Conservation (phyloP, 2,329 filamentous ascomycete genomes). For the Aureobasidium musti region DNA sequence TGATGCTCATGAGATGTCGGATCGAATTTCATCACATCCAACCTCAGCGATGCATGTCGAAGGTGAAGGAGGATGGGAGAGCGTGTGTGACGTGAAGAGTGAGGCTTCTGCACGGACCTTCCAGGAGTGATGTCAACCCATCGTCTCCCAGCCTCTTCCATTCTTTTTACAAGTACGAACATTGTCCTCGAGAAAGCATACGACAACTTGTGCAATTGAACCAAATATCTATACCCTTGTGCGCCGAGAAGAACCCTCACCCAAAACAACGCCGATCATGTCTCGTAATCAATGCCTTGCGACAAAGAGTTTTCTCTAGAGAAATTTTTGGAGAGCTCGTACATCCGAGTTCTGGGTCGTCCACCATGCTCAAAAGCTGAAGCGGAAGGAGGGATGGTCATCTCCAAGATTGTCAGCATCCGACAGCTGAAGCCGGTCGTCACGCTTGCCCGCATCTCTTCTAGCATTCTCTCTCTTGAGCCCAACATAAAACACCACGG, state of each 20-base stretch:
- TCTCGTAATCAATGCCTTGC: slow-evolving; percentile 11
- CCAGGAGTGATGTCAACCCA: slow-evolving; percentile 2
- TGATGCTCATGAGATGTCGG: neutral
- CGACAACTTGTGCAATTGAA: neutral
- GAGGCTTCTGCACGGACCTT: neutral
- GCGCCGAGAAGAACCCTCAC: neutral
- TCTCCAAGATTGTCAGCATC: slow-evolving; percentile 55
- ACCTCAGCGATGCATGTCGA: neutral
- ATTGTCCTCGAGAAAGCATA: neutral
- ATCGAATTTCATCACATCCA: neutral
- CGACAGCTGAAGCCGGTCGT: slow-evolving; percentile 46
- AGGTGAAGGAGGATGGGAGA: neutral
- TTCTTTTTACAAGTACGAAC: neutral
- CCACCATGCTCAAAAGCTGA: slow-evolving; percentile 36
- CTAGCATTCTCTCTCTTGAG: slow-evolving; percentile 51
- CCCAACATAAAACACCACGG: slow-evolving; percentile 46
- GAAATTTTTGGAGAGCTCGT: neutral
- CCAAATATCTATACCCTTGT: neutral
- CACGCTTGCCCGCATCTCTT: slow-evolving; percentile 51
- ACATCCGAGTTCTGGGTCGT: no score
- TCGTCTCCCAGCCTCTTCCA: neutral
- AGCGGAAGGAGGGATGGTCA: slow-evolving; percentile 54
- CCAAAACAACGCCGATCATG: neutral
- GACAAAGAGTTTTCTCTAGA: slow-evolving; percentile 6
- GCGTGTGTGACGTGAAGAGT: neutral